Evolutionary conservation across 2,329 filamentous ascomycete genomes (phyloP).

Genomic region (Scedosporium minutisporum): DNA sequence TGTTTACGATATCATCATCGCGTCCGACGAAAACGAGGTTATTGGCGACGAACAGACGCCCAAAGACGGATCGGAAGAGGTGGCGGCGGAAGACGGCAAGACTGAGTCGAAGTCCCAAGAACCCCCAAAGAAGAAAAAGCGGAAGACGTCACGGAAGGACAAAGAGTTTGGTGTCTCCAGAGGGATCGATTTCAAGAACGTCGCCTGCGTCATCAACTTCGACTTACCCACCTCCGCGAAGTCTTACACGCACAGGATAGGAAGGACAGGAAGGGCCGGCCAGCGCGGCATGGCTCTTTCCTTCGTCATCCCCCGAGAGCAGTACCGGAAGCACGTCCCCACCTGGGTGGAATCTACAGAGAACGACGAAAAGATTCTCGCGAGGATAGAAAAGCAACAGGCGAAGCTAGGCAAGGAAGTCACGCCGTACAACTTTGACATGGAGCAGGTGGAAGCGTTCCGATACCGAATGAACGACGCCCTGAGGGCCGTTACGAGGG

Average conservation of each 20-base stretch:
- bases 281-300: slow-evolving; percentile 93
- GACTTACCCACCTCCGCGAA: slow-evolving; percentile 81
- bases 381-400: slow-evolving; percentile 72
- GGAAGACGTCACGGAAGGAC: slow-evolving; percentile 55
- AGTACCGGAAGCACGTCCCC: slow-evolving; percentile 81
- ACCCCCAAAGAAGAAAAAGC: slow-evolving; percentile 45
- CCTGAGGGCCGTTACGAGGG: slow-evolving; percentile 76
- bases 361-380: slow-evolving; percentile 76
- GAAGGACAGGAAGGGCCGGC: slow-evolving; percentile 82
- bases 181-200: slow-evolving; percentile 94
- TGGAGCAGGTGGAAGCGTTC: slow-evolving; percentile 88
- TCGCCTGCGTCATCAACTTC: slow-evolving; percentile 92
- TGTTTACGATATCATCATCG: slow-evolving; percentile 96
- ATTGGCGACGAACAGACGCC: slow-evolving; percentile 52
- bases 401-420: slow-evolving; percentile 69
- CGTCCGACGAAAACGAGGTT: slow-evolving; percentile 83
- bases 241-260: slow-evolving; percentile 95
- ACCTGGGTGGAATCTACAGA: slow-evolving; percentile 67
- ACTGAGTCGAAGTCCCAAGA: slow-evolving; percentile 12
- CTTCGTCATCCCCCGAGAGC: slow-evolving; percentile 75
- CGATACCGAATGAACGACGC: slow-evolving; percentile 92
- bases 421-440: slow-evolving; percentile 88
- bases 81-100: slow-evolving; percentile 20
- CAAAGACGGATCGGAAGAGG: slow-evolving; percentile 29
- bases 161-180: slow-evolving; percentile 92